These are phyloP conservation scores for Epipyxis sp. DNA, from an alignment of 108 stramenopile genomes.

Conservation along the genomic window DNA sequence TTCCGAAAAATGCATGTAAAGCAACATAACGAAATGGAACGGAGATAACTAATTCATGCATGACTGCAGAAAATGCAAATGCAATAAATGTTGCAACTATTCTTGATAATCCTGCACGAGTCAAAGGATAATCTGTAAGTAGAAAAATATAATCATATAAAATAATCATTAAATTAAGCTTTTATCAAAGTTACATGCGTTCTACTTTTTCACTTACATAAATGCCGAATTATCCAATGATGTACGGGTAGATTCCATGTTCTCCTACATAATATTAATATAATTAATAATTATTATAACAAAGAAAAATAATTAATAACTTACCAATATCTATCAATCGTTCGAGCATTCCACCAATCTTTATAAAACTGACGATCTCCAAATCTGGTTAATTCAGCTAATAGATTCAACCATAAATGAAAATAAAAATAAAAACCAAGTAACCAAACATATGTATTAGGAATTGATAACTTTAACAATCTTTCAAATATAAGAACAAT, in stretches of 20 bases:
- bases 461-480: slow-evolving; percentile 56
- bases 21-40: slow-evolving; percentile 79
- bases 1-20: slow-evolving; percentile 75
- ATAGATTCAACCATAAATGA: slow-evolving; percentile 79
- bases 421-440: slow-evolving; percentile 82
- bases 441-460: slow-evolving; percentile 84
- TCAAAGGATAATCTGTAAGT: slow-evolving; percentile 70
- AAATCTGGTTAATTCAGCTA: slow-evolving; percentile 79
- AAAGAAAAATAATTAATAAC: slow-evolving; percentile 20
- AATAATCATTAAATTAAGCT: not conserved
- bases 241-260: slow-evolving; percentile 89
- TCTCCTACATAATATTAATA: not conserved
- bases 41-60: slow-evolving; percentile 82
- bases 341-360: slow-evolving; percentile 78
- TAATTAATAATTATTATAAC: not conserved
- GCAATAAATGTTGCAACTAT: slow-evolving; percentile 66
- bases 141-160: not conserved
- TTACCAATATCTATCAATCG: slow-evolving; percentile 80
- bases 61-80: slow-evolving; percentile 78
- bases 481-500: not conserved
- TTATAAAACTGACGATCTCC: slow-evolving; percentile 76
- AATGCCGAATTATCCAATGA: slow-evolving; percentile 83
- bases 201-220: slow-evolving; percentile 47
- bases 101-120: slow-evolving; percentile 65
- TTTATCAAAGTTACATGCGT: not conserved